A percentile compares a stretch with the other conserved stretches of the same genome.
Conservation (phyloP, 495 filamentous ascomycete genomes). For the Bombardia bombarda region DNA sequence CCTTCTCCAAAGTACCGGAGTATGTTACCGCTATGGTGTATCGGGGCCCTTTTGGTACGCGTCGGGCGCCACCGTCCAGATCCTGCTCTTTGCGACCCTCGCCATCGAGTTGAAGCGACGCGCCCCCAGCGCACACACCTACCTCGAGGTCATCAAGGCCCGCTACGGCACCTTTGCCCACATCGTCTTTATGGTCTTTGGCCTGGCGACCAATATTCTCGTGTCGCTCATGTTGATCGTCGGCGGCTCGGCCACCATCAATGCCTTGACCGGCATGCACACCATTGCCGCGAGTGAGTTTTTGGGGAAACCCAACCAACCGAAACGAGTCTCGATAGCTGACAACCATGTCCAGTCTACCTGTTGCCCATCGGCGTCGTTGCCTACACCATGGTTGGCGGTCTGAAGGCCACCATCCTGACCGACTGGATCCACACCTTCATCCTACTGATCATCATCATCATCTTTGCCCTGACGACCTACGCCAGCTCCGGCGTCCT, state of each 20-base stretch:
- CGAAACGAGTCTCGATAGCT: background rate
- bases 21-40: constrained; percentile 89
- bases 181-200: constrained; percentile 71
- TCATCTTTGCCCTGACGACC: constrained; percentile 82
- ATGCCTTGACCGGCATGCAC: constrained; percentile 74
- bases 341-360: constrained; percentile 45
- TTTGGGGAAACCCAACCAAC: too few relatives aligned
- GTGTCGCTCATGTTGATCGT: constrained; percentile 89
- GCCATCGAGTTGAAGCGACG: constrained; percentile 90
- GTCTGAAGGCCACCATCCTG: constrained; percentile 42
- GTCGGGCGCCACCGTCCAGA: constrained; percentile 58
- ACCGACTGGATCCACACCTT: constrained; percentile 69
- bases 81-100: constrained; percentile 85
- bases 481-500: constrained; percentile 70
- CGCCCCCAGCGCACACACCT: constrained; percentile 81
- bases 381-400: constrained; percentile 55
- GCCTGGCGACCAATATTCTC: constrained; percentile 75
- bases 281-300: constrained; percentile 64
- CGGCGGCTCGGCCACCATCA: constrained; percentile 82
- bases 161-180: constrained; percentile 56
- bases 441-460: constrained; percentile 79
- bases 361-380: constrained; percentile 81
- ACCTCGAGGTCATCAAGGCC: constrained; percentile 64
- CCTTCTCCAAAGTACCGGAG: constrained; percentile 71
- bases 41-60: constrained; percentile 91